Base-by-base conservation (phyloP, 192 early-diverging fungal genomes). In the Backusella circina region DNA sequence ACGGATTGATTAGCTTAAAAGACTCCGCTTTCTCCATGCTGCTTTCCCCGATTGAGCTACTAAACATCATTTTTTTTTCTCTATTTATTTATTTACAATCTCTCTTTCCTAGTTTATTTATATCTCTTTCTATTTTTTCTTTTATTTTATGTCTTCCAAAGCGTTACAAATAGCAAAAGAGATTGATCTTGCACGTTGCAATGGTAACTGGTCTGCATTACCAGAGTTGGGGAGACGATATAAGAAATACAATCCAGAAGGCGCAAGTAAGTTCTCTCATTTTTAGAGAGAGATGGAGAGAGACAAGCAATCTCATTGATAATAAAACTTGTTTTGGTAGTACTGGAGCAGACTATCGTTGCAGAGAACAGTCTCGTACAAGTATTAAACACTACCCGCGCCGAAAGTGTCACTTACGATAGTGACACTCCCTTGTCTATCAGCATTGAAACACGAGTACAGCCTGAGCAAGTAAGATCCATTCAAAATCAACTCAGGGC, bases 141-240 rank as follows among this genome's bases (percentile, higher is more conserved):
- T n/a, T n/a, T n/a, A n/a, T n/a, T n/a, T 84, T 77, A 75, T 73
- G 21, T 68, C 86, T 26, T 31, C 78, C 32, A 86, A 88, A 71
- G 80, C 82, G 9, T 75, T 79, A 38, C 77, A 77, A 36, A 82
- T 88, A 51, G 80, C 77, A 66, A 80, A 83, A 41, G 83, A 86
- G 23, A 81, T 87, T 73, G 80, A 83, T 54, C 33, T 54, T 74
- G 79, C 83, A 28, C 79, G 82, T 9, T 83, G 77, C 44, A 84
- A 75, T 73, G 86, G 84, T 7, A 81, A 84, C 74, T 86, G 87
- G 81, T 47, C 50, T 32, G 68, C 73, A 18, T 81, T 87, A 57
- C 80, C 84, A 41, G 88, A 90, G 38, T 74, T 87, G 21, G 84
- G 84, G 4, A 77, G 87, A 71, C 84, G 87, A 15, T 90, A 87